These are phyloP conservation scores for Verbena officinalis DNA, from an alignment of 257 asterid species.

Conservation along the genomic window DNA sequence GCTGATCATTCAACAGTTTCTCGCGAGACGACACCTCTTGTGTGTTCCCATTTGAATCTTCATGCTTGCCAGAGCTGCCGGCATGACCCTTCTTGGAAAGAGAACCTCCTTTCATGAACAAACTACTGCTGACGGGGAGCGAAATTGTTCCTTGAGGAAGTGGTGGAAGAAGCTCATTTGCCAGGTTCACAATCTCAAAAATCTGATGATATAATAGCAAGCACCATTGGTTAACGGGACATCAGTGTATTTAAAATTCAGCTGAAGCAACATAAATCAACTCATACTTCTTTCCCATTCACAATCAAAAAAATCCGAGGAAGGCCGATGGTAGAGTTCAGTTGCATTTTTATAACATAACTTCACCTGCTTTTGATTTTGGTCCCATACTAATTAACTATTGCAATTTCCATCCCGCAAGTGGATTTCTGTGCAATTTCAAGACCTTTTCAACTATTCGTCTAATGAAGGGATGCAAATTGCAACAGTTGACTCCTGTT, in stretches of 20 bases:
- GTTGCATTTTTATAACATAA: too few relatives aligned
- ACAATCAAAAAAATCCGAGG: too few relatives aligned
- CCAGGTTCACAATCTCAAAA: slow-evolving; percentile 97
- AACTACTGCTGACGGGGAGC: slow-evolving; percentile 69
- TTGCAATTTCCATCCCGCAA: too few relatives aligned
- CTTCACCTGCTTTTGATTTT: too few relatives aligned
- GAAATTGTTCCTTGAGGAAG: slow-evolving; percentile 94
- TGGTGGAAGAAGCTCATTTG: slow-evolving; percentile 97
- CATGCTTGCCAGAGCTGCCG: slow-evolving; percentile 71
- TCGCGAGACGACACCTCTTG: slow-evolving; percentile 75
- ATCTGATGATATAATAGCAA: slow-evolving; percentile 50
- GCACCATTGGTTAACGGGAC: not conserved
- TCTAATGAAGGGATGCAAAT: too few relatives aligned
- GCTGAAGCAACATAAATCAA: not conserved
- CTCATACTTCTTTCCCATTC: too few relatives aligned
- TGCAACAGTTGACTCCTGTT: too few relatives aligned
- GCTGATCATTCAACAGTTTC: slow-evolving; percentile 84
- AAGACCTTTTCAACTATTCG: too few relatives aligned
- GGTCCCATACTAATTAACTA: too few relatives aligned
- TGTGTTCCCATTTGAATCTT: slow-evolving; percentile 54
- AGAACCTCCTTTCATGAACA: slow-evolving; percentile 71
- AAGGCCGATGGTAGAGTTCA: too few relatives aligned
- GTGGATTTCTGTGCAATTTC: too few relatives aligned
- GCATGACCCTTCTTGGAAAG: slow-evolving; percentile 58
- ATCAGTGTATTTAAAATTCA: not conserved